phyloP scores from a whole-genome alignment of 768 basidiomycete genomes.

The Mrakia frigida region DNA sequence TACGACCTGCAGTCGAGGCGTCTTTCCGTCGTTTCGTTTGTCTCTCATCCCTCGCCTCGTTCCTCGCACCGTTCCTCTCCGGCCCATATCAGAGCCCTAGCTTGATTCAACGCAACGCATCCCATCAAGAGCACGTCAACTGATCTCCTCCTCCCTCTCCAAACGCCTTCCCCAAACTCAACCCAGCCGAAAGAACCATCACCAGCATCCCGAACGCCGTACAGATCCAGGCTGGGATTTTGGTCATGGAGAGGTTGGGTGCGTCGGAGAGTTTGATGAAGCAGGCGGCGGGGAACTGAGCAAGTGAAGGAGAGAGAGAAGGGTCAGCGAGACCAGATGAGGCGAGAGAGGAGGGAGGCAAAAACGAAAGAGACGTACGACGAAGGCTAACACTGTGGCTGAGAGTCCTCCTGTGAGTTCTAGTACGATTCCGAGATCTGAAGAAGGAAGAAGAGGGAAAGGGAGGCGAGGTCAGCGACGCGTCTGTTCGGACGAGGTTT shows the following conservation, averaged over 20 bases:
- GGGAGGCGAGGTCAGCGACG: constrained; percentile 12
- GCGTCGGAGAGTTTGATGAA: constrained; percentile 61
- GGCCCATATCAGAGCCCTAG: not conserved
- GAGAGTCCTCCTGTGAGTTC: constrained; percentile 98
- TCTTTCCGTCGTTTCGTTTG: no score
- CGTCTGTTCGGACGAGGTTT: no score
- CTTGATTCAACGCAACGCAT: no score
- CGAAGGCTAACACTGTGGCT: constrained; percentile 48
- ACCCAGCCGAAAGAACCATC: constrained; percentile 67
- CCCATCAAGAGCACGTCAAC: constrained; percentile 19
- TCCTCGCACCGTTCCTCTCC: not conserved
- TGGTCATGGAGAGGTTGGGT: constrained; percentile 65
- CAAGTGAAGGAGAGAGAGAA: constrained; percentile 51
- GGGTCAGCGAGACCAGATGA: constrained; percentile 54
- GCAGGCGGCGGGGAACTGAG: constrained; percentile 63
- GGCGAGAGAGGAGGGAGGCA: not conserved
- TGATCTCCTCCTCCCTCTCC: constrained; percentile 21
- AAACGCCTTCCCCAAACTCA: constrained; percentile 62
- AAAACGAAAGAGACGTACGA: constrained; percentile 14
- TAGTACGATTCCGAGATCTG: constrained; percentile 92
- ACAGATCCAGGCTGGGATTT: constrained; percentile 70
- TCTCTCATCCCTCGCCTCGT: no score
- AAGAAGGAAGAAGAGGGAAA: constrained; percentile 59
- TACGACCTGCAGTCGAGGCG: no score
- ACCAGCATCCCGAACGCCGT: constrained; percentile 68